Conservation (phyloP, 2,329 filamentous ascomycete species). For the Fusarium temperatum region DNA sequence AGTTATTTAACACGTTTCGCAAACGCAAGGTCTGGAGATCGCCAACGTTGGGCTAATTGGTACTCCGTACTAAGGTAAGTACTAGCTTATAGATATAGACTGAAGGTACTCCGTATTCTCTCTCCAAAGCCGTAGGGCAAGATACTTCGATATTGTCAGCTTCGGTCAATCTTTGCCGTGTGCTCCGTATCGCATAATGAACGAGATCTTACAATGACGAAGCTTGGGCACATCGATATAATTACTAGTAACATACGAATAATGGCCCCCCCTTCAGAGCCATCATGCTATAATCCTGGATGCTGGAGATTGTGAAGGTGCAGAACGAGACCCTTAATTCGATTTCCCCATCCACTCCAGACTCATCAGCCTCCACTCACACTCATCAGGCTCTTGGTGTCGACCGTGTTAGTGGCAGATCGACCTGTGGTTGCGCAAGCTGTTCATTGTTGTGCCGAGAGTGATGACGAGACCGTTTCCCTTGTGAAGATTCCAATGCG, state of each 20-base stretch:
- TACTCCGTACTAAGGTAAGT: background rate
- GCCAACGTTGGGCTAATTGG: background rate
- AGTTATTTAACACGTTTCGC: constrained; percentile 12
- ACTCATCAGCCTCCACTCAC: constrained; percentile 30
- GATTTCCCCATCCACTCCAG: constrained; percentile 33
- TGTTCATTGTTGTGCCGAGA: constrained; percentile 7
- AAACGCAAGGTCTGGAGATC: constrained; percentile 14
- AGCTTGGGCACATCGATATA: background rate
- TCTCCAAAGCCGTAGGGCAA: background rate
- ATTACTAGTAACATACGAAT: background rate
- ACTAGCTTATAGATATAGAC: background rate
- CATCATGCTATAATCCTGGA: constrained; percentile 23
- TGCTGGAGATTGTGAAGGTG: constrained; percentile 33
- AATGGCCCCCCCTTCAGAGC: background rate
- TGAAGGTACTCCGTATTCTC: background rate
- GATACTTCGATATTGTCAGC: constrained; percentile 11
- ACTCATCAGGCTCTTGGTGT: constrained; percentile 12
- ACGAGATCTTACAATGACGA: background rate
- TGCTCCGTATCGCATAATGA: background rate
- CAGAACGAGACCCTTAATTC: constrained; percentile 36
- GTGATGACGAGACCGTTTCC: constrained; percentile 13
- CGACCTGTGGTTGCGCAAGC: constrained; percentile 32
- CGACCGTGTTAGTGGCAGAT: constrained; percentile 32
- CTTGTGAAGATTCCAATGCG: constrained; percentile 4
- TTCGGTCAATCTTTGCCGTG: background rate